Evolutionary conservation across 169 alveolate genomes (phyloP).

Genomic region (Plasmodium knowlesi): DNA sequence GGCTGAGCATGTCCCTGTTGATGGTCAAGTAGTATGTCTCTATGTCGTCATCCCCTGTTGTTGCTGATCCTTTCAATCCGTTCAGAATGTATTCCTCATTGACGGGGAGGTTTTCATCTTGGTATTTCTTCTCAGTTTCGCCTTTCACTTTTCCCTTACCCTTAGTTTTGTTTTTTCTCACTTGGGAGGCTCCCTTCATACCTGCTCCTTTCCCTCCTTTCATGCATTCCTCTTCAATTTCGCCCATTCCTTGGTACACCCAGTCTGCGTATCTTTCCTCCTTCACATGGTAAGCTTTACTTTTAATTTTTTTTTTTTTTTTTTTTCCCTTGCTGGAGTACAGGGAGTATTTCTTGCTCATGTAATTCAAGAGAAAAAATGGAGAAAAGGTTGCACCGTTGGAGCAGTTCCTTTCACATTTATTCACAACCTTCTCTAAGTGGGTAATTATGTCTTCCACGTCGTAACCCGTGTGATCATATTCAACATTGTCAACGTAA

Average conservation of each 20-base stretch:
- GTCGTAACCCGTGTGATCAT: slow-evolving; percentile 33
- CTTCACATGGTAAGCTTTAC: background rate
- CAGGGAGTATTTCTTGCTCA: slow-evolving; percentile 29
- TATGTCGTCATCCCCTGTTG: background rate
- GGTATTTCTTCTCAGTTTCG: background rate
- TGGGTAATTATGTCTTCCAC: slow-evolving; percentile 14
- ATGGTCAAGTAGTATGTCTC: slow-evolving; percentile 29
- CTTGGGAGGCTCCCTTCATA: slow-evolving; percentile 7
- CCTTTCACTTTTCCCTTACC: background rate
- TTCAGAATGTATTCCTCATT: background rate
- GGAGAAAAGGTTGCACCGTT: background rate
- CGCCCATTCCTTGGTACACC: background rate
- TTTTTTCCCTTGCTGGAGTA: slow-evolving; percentile 24
- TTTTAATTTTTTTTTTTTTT: slow-evolving; percentile 22
- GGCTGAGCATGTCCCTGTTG: slow-evolving; percentile 39
- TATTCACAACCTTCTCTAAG: slow-evolving; percentile 18
- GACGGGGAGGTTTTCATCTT: background rate
- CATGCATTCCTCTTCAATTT: background rate
- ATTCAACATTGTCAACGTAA: slow-evolving; percentile 17
- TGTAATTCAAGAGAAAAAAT: slow-evolving; percentile 1
- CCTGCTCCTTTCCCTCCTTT: background rate
- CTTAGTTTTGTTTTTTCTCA: background rate
- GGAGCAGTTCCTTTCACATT: background rate
- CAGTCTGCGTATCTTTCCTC: background rate
- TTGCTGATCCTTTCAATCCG: background rate